phyloP scores from a whole-genome alignment of 2,329 filamentous ascomycete species.

The Talaromyces sp. region DNA sequence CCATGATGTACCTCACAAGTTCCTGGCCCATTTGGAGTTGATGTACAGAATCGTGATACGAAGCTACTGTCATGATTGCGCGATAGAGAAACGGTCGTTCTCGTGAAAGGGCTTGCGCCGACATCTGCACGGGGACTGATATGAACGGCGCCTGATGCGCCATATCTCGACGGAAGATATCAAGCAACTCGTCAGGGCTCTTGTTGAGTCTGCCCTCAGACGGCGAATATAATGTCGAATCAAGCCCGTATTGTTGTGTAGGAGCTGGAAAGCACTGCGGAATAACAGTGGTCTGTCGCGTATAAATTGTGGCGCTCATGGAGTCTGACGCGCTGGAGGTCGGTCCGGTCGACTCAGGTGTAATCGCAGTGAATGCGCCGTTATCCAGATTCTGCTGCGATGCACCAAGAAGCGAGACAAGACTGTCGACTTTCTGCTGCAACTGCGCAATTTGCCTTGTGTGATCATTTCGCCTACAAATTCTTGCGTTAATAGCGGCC shows the following conservation, averaged over 20 bases:
- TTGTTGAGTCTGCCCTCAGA: slow-evolving; percentile 1
- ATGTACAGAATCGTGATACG: slow-evolving; percentile 12
- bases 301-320: background rate
- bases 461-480: slow-evolving; percentile 14
- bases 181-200: slow-evolving; percentile 7
- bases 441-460: slow-evolving; percentile 13
- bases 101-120: slow-evolving; percentile 3
- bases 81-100: slow-evolving; percentile 11
- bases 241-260: slow-evolving; percentile 10
- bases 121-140: slow-evolving; percentile 11
- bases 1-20: slow-evolving; percentile 8
- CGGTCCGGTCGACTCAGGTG: slow-evolving; percentile 7
- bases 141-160: slow-evolving; percentile 11
- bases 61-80: slow-evolving; percentile 11
- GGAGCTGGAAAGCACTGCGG: slow-evolving; percentile 5
- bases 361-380: slow-evolving; percentile 7
- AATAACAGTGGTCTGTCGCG: slow-evolving; percentile 6
- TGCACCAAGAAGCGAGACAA: slow-evolving; percentile 12
- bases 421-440: slow-evolving; percentile 14
- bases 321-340: slow-evolving; percentile 7
- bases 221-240: background rate
- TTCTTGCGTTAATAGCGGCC: slow-evolving; percentile 6
- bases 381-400: slow-evolving; percentile 8
- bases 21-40: slow-evolving; percentile 12
- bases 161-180: slow-evolving; percentile 9